phyloP scores from a whole-genome alignment of 1,139 yeast species.

The Candida albicans region DNA sequence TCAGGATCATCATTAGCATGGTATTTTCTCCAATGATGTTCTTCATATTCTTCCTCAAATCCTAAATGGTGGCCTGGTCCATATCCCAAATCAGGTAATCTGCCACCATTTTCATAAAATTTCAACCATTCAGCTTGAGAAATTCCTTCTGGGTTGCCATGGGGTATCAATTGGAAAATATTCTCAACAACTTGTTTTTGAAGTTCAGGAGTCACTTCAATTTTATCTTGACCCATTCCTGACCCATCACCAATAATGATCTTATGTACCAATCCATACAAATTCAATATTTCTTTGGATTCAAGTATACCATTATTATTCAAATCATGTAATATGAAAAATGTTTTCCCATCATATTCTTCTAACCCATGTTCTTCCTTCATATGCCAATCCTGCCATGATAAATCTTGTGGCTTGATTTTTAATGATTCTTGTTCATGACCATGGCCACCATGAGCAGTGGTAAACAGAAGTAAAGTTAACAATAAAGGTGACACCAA shows the following conservation, averaged over 20 bases:
- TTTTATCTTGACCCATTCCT: constrained; percentile 69
- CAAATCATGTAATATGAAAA: constrained; percentile 79
- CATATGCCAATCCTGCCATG: constrained; percentile 92
- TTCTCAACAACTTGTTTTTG: constrained; percentile 56
- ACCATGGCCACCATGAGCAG: constrained; percentile 21
- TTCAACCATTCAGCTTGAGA: constrained; percentile 69
- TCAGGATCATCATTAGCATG: constrained; percentile 85
- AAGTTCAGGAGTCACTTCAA: constrained; percentile 48
- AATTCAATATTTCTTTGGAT: constrained; percentile 64
- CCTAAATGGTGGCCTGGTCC: constrained; percentile 98
- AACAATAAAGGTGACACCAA: not conserved
- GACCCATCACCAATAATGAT: constrained; percentile 84
- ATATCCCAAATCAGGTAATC: constrained; percentile 87
- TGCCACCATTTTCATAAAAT: constrained; percentile 63
- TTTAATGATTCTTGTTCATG: constrained; percentile 11
- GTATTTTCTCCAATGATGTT: constrained; percentile 90
- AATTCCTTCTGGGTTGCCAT: constrained; percentile 63
- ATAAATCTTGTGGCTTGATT: constrained; percentile 47
- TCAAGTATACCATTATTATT: constrained; percentile 54
- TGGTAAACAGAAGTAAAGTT: not conserved
- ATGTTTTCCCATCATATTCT: constrained; percentile 70
- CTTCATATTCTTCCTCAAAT: constrained; percentile 89
- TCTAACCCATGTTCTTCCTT: constrained; percentile 79
- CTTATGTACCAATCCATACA: constrained; percentile 77
- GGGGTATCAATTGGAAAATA: constrained; percentile 63